Conservation (phyloP, 805 yeast genomes). For the Priceomyces carsonii region DNA sequence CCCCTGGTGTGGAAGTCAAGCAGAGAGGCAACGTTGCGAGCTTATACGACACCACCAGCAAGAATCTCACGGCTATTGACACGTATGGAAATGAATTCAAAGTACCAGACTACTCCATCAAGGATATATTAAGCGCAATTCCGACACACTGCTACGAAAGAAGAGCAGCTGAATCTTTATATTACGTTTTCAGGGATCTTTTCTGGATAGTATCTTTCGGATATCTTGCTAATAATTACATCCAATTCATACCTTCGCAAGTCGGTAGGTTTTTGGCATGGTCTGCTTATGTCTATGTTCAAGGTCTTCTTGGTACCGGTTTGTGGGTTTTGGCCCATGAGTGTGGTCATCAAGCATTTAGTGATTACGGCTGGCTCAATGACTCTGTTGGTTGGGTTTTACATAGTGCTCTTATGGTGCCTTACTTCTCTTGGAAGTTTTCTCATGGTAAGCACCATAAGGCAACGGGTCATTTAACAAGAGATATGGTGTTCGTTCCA, state of each 20-base stretch:
- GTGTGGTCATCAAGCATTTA: slow-evolving; percentile 88
- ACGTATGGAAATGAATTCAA: slow-evolving; percentile 66
- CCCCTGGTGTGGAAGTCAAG: slow-evolving; percentile 2
- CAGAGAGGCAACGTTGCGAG: slow-evolving; percentile 45
- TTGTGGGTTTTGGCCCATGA: slow-evolving; percentile 88
- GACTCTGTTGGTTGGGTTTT: slow-evolving; percentile 82
- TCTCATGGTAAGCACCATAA: slow-evolving; percentile 88
- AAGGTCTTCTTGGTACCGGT: slow-evolving; percentile 75
- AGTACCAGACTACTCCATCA: slow-evolving; percentile 75
- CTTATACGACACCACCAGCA: slow-evolving; percentile 25
- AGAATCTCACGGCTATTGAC: slow-evolving; percentile 49
- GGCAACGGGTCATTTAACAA: slow-evolving; percentile 79
- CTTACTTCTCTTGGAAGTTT: slow-evolving; percentile 85
- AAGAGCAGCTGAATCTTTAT: slow-evolving; percentile 51
- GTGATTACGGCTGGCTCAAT: slow-evolving; percentile 69
- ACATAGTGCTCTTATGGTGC: slow-evolving; percentile 78
- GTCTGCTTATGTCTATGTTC: slow-evolving; percentile 52
- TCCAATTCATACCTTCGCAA: slow-evolving; percentile 49
- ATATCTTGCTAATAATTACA: slow-evolving; percentile 51
- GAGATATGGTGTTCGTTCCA: slow-evolving; percentile 88
- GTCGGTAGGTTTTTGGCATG: slow-evolving; percentile 56
- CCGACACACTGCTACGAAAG: slow-evolving; percentile 77
- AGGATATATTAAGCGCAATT: slow-evolving; percentile 69
- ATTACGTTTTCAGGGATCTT: slow-evolving; percentile 70
- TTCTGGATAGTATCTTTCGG: slow-evolving; percentile 49